phyloP scores from a whole-genome alignment of 805 yeast species.

The Nakazawaea siamensis region DNA sequence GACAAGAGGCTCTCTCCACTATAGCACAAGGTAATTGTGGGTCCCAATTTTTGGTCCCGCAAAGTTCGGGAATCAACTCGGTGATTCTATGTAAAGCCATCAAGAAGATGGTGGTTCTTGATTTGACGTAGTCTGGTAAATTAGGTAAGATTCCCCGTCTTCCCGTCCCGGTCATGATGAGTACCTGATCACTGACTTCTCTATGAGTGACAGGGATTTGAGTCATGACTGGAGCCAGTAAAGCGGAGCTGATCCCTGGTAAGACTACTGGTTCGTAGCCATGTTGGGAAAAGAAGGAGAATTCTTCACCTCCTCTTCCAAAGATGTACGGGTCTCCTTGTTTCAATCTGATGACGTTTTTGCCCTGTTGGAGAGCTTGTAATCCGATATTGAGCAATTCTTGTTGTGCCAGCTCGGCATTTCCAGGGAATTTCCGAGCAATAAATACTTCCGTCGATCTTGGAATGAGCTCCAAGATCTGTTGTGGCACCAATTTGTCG shows the following conservation, averaged over 20 bases:
- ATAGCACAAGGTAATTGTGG: conserved; percentile 69
- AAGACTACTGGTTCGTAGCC: conserved; percentile 70
- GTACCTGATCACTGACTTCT: conserved; percentile 85
- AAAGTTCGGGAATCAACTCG: conserved; percentile 41
- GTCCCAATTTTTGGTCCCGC: conserved; percentile 53
- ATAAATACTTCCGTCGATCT: conserved; percentile 65
- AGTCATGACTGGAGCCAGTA: conserved; percentile 79
- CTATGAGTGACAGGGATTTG: conserved; percentile 88
- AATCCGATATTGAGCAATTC: conserved; percentile 74
- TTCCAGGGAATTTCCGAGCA: conserved; percentile 93
- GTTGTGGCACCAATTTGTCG: conserved; percentile 88
- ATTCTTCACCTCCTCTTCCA: conserved; percentile 96
- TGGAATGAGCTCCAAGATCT: conserved; percentile 79
- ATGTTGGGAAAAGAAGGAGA: conserved; percentile 50
- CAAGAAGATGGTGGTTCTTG: conserved; percentile 78
- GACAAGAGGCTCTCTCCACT: conserved; percentile 87
- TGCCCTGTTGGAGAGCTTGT: conserved; percentile 52
- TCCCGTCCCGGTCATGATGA: conserved; percentile 93
- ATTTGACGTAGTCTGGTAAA: conserved; percentile 61
- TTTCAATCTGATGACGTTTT: conserved; percentile 78
- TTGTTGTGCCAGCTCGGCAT: conserved; percentile 88
- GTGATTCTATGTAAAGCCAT: conserved; percentile 82
- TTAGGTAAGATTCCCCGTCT: conserved; percentile 75
- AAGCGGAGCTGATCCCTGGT: conserved; percentile 86
- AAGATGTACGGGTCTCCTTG: conserved; percentile 97